Evolutionary conservation across 805 yeast species (phyloP), one percentile per base, ranked within the genome.

Genomic region (Tetrapisispora fleetii): DNA sequence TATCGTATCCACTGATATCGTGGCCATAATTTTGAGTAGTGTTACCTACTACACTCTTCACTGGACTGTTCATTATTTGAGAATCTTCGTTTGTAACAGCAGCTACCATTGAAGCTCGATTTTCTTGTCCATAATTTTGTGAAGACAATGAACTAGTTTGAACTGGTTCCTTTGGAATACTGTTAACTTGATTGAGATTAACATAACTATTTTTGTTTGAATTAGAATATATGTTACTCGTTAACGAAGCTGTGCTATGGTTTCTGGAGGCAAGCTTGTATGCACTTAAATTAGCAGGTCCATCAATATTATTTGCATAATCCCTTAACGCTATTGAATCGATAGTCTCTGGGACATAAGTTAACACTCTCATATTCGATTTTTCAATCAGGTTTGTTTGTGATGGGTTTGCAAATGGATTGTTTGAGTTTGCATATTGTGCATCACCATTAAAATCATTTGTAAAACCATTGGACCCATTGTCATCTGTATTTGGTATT

Each of bases 241-340:
- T 45, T 16, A 63, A 45, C 2, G 66, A 62, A 10, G 52, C n/a
- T 32, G 54, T 60, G 45, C 64, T 58, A 0, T 55, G 59, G 45
- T 52, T 57, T 32, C 53, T 53, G 1, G 54, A 53, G 0, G 67
- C 67, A 7, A 57, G 43, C 24, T 55, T 52, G 48, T 63, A 64
- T 2, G 64, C 65, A 40, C 62, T 63, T 16, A 54, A 27, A 19
- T 41, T 37, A 4, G 45, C 37, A 11, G 48, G 46, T 4, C 58
- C 63, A 24, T 58, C 61, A 11, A 63, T 32, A 30, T 56, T 58
- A 39, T 52, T 59, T 6, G 67, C 67, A 47, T 61, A 64, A 28
- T 60, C 57, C 48, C 67, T 58, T 19, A 64, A 53, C 1, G 64
- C 57, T 2, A 50, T 50, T 1, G 57, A 45, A 43, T 61, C 65